phyloP scores from a whole-genome alignment of 2,329 filamentous ascomycete species.

The Passalora sequoiae region DNA sequence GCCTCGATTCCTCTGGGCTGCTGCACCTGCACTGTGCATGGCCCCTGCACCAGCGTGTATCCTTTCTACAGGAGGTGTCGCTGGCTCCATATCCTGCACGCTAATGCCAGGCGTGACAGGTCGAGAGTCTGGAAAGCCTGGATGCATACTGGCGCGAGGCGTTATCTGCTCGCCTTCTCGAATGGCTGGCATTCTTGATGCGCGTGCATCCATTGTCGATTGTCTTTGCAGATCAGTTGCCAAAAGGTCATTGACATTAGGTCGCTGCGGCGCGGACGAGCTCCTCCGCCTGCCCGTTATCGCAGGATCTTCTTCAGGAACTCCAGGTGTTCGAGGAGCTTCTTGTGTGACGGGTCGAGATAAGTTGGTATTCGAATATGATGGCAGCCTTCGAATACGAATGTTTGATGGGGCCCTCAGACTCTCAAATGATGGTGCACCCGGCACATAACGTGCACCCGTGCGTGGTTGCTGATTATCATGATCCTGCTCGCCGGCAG shows the following conservation, averaged over 20 bases:
- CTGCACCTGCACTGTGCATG: constrained; percentile 28
- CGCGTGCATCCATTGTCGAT: constrained; percentile 20
- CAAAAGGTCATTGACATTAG: constrained; percentile 15
- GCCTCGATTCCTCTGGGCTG: constrained; percentile 25
- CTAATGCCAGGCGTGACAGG: constrained; percentile 20
- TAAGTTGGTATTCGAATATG: constrained; percentile 7
- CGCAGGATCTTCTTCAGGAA: constrained; percentile 16
- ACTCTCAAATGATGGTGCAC: constrained; percentile 27
- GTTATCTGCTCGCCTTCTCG: constrained; percentile 24
- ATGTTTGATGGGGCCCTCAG: constrained; percentile 31
- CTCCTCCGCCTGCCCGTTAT: constrained; percentile 28
- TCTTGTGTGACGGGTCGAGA: constrained; percentile 18
- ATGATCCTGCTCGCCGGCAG: constrained; percentile 14
- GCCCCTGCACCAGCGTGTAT: constrained; percentile 18
- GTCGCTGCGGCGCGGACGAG: constrained; percentile 30
- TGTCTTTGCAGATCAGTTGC: constrained; percentile 23
- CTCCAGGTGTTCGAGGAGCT: constrained; percentile 8
- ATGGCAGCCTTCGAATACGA: constrained; percentile 29
- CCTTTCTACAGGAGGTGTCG: constrained; percentile 15
- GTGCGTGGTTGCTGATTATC: constrained; percentile 11
- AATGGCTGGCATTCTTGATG: constrained; percentile 26
- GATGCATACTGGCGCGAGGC: constrained; percentile 10
- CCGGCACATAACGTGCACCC: constrained; percentile 17
- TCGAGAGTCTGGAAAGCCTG: constrained; percentile 14
- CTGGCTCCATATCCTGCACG: constrained; percentile 17